Conservation (phyloP, 768 basidiomycete species). For the Pisolithus albus region DNA sequence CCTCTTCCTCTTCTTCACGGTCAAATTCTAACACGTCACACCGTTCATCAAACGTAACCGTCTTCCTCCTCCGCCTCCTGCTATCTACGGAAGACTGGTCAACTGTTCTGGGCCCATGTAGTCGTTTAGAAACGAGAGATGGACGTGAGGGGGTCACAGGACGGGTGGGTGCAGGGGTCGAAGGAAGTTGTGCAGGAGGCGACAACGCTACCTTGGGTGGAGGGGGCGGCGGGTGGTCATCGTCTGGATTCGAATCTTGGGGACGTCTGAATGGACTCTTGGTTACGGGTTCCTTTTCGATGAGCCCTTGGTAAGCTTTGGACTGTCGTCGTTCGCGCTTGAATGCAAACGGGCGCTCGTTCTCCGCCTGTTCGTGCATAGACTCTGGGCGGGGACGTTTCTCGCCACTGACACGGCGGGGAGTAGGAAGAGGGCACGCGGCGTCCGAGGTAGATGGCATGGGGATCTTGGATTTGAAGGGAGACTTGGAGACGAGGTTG, state of each 20-base stretch:
- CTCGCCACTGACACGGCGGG: constrained; percentile 62
- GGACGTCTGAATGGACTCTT: constrained; percentile 70
- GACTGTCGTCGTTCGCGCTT: constrained; percentile 74
- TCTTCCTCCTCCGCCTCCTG: constrained; percentile 58
- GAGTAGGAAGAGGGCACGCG: constrained; percentile 8
- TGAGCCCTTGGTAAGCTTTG: constrained; percentile 63
- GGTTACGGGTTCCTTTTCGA: constrained; percentile 70
- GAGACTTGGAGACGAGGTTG: constrained; percentile 80
- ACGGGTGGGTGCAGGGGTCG: constrained; percentile 30
- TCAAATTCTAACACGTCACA: constrained; percentile 83
- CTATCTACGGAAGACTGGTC: constrained; percentile 26
- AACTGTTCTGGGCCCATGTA: constrained; percentile 69
- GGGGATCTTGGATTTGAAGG: constrained; percentile 66
- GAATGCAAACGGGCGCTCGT: constrained; percentile 61
- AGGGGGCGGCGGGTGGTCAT: constrained; percentile 25
- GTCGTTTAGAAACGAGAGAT: constrained; percentile 61
- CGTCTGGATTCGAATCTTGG: constrained; percentile 11
- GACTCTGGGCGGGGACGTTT: constrained; percentile 70
- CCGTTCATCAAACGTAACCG: constrained; percentile 71
- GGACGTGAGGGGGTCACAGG: constrained; percentile 41
- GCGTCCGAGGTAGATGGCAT: constrained; percentile 32
- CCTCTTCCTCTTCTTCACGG: constrained; percentile 47
- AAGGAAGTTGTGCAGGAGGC: constrained; percentile 25
- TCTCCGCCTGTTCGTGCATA: constrained; percentile 65
- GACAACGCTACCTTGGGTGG: constrained; percentile 21